These are phyloP conservation scores for Cryphonectria radicalis DNA, from an alignment of 2,329 filamentous ascomycete genomes.

Conservation along the genomic window DNA sequence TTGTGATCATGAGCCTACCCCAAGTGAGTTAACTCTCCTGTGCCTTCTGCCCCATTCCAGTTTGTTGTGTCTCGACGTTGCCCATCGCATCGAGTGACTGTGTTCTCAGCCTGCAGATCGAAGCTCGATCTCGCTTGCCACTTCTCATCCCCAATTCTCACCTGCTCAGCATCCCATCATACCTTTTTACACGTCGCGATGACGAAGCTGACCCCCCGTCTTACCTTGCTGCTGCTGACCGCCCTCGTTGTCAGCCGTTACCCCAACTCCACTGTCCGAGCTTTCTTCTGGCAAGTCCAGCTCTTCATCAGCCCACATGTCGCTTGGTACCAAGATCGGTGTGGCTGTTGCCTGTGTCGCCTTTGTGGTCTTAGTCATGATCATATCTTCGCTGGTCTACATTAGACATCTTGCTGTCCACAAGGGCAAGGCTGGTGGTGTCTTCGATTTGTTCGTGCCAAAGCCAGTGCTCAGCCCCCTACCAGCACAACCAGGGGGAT, in stretches of 20 bases:
- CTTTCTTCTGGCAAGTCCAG: neutral
- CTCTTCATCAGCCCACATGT: neutral
- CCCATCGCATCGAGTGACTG: neutral
- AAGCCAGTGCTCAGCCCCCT: neutral
- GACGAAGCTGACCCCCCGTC: neutral
- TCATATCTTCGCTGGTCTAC: neutral
- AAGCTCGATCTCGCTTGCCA: neutral
- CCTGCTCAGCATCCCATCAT: neutral
- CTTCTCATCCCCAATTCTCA: neutral
- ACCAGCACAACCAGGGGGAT: neutral
- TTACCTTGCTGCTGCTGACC: neutral
- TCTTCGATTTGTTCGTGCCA: neutral
- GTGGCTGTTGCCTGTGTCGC: neutral
- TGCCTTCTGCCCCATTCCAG: neutral
- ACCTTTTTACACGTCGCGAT: neutral
- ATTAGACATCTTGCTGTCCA: constrained; percentile 5
- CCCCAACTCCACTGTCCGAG: neutral
- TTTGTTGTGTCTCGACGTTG: neutral
- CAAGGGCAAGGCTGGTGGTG: neutral
- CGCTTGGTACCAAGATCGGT: neutral
- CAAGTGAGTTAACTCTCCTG: constrained; percentile 32
- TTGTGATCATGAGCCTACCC: constrained; percentile 36
- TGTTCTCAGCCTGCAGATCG: neutral
- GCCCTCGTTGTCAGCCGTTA: neutral
- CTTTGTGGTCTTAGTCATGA: neutral